Evolutionary conservation across 768 basidiomycete genomes (phyloP).

Genomic region (Pulveroboletus sp.): DNA sequence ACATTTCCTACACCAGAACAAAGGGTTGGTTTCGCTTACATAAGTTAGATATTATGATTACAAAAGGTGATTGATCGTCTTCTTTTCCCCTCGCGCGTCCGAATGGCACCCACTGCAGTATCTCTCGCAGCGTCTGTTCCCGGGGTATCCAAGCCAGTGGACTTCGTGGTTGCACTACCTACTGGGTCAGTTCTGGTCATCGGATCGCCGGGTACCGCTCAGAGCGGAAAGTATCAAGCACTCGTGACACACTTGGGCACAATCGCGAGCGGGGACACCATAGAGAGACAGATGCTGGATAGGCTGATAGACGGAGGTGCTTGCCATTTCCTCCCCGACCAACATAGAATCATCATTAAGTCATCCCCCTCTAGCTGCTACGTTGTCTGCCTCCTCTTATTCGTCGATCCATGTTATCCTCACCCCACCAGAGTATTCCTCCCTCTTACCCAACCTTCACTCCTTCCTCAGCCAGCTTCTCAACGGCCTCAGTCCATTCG

Average conservation of each 20-base stretch:
- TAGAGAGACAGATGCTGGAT: conserved; percentile 81
- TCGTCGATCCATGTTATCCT: conserved; percentile 67
- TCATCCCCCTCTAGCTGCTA: conserved; percentile 43
- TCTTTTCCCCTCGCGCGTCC: background rate
- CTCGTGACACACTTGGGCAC: conserved; percentile 57
- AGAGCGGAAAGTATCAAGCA: conserved; percentile 74
- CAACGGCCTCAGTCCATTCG: conserved; percentile 56
- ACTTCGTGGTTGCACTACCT: conserved; percentile 19
- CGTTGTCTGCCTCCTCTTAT: conserved; percentile 50
- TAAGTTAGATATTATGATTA: conserved; percentile 24
- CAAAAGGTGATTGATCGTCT: conserved; percentile 1
- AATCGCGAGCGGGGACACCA: conserved; percentile 34
- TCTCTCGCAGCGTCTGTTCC: conserved; percentile 23
- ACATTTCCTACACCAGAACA: no score
- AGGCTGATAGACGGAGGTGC: conserved; percentile 76
- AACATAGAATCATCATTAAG: conserved; percentile 1
- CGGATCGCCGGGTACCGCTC: conserved; percentile 73
- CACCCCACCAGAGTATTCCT: conserved; percentile 55
- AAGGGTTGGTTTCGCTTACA: conserved; percentile 16
- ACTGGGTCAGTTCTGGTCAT: conserved; percentile 62
- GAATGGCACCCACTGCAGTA: conserved; percentile 63
- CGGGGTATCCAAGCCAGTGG: conserved; percentile 15
- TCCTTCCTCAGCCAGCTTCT: conserved; percentile 58
- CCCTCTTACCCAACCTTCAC: conserved; percentile 47
- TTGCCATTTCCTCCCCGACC: conserved; percentile 1